These are phyloP conservation scores for Alternaria postmessia DNA, from an alignment of 2,329 filamentous ascomycete species.

Conservation along the genomic window DNA sequence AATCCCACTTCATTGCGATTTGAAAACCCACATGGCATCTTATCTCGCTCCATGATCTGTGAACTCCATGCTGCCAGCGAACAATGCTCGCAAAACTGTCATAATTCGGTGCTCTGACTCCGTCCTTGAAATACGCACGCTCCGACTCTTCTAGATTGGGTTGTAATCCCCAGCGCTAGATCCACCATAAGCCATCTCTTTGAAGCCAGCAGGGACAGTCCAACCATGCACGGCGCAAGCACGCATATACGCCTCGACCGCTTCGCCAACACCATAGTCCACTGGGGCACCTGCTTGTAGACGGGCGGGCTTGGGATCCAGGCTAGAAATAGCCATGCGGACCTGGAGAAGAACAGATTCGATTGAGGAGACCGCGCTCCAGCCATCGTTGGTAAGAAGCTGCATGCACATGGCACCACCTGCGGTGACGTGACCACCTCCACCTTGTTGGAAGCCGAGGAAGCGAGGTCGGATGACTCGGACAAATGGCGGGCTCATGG, in stretches of 20 bases:
- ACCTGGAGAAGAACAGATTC: slow-evolving; percentile 85
- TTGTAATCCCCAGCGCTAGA: not conserved
- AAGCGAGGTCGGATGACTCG: slow-evolving; percentile 84
- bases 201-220: slow-evolving; percentile 71
- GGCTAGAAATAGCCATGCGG: slow-evolving; percentile 74
- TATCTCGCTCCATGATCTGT: not conserved
- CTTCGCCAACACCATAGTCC: slow-evolving; percentile 75
- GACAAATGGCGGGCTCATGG: slow-evolving; percentile 82
- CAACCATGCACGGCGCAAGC: slow-evolving; percentile 76
- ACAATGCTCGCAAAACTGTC: not conserved
- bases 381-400: slow-evolving; percentile 82
- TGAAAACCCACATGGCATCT: not conserved
- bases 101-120: not conserved
- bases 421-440: slow-evolving; percentile 84
- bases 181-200: slow-evolving; percentile 54
- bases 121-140: too few species aligned
- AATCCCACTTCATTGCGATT: not conserved
- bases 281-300: slow-evolving; percentile 54
- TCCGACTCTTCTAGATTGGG: slow-evolving; percentile 4
- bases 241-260: slow-evolving; percentile 75
- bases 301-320: slow-evolving; percentile 76
- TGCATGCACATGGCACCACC: slow-evolving; percentile 87
- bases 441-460: slow-evolving; percentile 72
- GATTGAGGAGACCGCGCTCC: slow-evolving; percentile 75
- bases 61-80: not conserved